Evolutionary conservation across 345 rosid genomes (phyloP).

Genomic region (Physaria fendleri): DNA sequence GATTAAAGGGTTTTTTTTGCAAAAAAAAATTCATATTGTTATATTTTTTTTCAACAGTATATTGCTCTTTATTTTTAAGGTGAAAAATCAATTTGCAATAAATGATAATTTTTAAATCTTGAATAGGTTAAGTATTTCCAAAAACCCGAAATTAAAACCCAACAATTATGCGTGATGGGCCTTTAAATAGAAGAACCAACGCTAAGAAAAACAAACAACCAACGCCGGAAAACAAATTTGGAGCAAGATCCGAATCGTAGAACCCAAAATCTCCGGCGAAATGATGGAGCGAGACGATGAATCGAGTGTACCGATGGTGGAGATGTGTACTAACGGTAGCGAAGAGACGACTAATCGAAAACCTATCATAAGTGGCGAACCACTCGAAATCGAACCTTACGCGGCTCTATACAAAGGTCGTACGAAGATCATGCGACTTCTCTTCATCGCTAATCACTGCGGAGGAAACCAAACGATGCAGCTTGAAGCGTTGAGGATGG

Average conservation of each 20-base stretch:
- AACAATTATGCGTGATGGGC: too few species aligned
- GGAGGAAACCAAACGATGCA: conserved; percentile 59
- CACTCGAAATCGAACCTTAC: conserved; percentile 86
- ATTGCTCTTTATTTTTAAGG: too few species aligned
- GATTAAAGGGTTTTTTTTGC: too few species aligned
- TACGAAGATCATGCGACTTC: conserved; percentile 76
- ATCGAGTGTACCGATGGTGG: conserved; percentile 35
- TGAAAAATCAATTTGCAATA: too few species aligned
- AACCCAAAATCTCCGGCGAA: conserved; percentile 35
- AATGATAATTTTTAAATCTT: too few species aligned
- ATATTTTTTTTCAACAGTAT: too few species aligned
- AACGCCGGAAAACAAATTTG: too few species aligned
- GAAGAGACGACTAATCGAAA: conserved; percentile 42
- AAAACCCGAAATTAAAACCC: too few species aligned
- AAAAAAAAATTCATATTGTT: too few species aligned
- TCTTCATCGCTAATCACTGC: conserved; percentile 75
- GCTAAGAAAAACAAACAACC: too few species aligned
- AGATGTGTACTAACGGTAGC: conserved; percentile 64
- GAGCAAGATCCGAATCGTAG: not conserved
- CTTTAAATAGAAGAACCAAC: too few species aligned
- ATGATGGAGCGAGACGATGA: conserved; percentile 78
- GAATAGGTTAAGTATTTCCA: too few species aligned
- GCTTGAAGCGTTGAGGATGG: conserved; percentile 86
- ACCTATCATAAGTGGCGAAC: conserved; percentile 79
- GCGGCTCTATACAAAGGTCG: conserved; percentile 81